phyloP scores from a whole-genome alignment of 148 eudicot species.

The Cornus controversa region DNA sequence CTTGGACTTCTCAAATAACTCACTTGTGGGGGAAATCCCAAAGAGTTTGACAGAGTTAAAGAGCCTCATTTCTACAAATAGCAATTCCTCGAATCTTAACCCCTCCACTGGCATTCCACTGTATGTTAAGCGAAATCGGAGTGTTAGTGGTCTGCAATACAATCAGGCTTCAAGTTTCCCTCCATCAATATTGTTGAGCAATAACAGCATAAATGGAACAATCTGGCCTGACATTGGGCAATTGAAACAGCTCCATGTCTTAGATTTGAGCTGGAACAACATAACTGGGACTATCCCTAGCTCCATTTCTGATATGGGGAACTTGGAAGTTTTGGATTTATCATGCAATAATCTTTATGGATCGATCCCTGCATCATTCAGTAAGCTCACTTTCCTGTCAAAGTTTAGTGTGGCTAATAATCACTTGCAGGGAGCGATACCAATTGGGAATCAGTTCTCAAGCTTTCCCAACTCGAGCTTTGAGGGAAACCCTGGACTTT shows the following conservation, averaged over 20 bases:
- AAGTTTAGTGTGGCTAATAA: constrained; percentile 80
- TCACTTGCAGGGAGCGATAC: constrained; percentile 65
- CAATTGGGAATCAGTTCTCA: constrained; percentile 65
- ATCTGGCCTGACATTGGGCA: constrained; percentile 66
- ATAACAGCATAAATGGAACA: constrained; percentile 59
- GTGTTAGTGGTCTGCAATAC: constrained; percentile 66
- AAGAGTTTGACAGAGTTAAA: constrained; percentile 52
- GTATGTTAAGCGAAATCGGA: constrained; percentile 78
- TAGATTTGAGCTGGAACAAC: constrained; percentile 76
- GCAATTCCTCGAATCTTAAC: constrained; percentile 35
- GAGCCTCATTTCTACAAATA: constrained; percentile 46
- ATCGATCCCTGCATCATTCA: constrained; percentile 63
- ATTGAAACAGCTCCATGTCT: constrained; percentile 74
- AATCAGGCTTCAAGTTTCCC: constrained; percentile 87
- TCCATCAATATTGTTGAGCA: constrained; percentile 69
- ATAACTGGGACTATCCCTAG: constrained; percentile 68
- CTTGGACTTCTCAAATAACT: constrained; percentile 79
- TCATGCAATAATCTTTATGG: constrained; percentile 69
- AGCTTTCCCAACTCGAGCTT: constrained; percentile 79
- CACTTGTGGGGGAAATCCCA: constrained; percentile 77
- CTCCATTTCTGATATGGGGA: constrained; percentile 65
- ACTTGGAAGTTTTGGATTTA: constrained; percentile 74
- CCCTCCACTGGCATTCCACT: constrained; percentile 59
- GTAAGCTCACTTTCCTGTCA: constrained; percentile 73
- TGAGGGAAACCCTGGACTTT: constrained; percentile 83